Percentiles rank a stretch among this genome's conserved stretches.
phyloP scores from a whole-genome alignment of 2,329 filamentous ascomycete species.

The Thermoascus crustaceus region DNA sequence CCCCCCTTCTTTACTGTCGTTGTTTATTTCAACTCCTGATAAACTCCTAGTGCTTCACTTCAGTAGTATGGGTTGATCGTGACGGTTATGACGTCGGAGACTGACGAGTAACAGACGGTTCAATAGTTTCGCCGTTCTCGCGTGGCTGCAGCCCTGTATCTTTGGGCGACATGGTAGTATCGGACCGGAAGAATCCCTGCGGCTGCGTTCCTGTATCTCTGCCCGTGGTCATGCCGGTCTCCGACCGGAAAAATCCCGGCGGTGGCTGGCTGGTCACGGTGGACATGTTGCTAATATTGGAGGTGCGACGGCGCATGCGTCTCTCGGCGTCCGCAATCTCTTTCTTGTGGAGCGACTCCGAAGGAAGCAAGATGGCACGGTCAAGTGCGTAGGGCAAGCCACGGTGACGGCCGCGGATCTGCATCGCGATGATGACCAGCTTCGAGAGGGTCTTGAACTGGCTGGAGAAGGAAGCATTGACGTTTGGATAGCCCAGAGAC shows the following conservation, averaged over 20 bases:
- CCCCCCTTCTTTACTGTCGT: too few relatives aligned
- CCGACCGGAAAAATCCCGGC: conserved; percentile 4
- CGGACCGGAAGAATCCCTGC: neutral
- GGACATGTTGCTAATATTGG: conserved; percentile 24
- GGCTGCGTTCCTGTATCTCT: neutral
- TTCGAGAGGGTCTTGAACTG: conserved; percentile 68
- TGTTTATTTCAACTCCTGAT: too few relatives aligned
- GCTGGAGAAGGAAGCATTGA: conserved; percentile 72
- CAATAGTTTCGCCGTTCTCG: too few relatives aligned
- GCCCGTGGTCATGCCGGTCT: conserved; percentile 1
- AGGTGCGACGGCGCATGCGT: conserved; percentile 32
- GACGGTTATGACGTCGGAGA: too few relatives aligned
- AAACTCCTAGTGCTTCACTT: too few relatives aligned
- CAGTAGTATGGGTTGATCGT: too few relatives aligned
- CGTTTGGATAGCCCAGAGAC: conserved; percentile 68
- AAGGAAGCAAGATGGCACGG: conserved; percentile 60
- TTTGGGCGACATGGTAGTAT: neutral
- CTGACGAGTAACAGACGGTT: too few relatives aligned
- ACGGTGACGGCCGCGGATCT: conserved; percentile 57
- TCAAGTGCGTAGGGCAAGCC: conserved; percentile 60
- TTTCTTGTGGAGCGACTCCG: conserved; percentile 54
- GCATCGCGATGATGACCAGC: conserved; percentile 59
- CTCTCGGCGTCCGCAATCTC: conserved; percentile 48
- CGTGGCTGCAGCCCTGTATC: too few relatives aligned
- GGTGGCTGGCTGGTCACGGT: conserved; percentile 2